phyloP scores from a whole-genome alignment of 73 alveolate genomes.

The Durusdinium trenchii region DNA sequence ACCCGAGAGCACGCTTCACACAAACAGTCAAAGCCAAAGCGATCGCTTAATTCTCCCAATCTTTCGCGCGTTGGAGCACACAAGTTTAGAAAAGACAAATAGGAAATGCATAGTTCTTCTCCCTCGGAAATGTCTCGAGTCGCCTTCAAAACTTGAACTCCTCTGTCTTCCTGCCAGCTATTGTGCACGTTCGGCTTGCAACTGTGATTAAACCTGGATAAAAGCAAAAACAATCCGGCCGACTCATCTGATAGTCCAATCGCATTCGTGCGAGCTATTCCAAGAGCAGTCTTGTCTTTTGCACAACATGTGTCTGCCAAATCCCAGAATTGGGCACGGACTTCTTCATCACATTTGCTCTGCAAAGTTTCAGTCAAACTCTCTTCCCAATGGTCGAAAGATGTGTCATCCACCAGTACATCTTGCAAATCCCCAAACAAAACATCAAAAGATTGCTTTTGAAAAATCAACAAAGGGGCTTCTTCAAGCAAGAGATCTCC shows the following conservation, averaged over 20 bases:
- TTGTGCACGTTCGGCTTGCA: constrained; percentile 80
- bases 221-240: constrained; percentile 50
- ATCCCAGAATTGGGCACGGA: constrained; percentile 34
- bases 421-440: constrained; percentile 81
- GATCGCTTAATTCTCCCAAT: constrained; percentile 75
- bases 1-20: constrained; percentile 55
- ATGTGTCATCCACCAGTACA: constrained; percentile 9
- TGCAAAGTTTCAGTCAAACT: constrained; percentile 53
- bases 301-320: constrained; percentile 70
- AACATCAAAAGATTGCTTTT: constrained; percentile 71
- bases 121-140: constrained; percentile 16
- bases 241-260: constrained; percentile 44
- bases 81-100: constrained; percentile 46
- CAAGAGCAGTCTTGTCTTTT: constrained; percentile 60
- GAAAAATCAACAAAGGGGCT: constrained; percentile 74
- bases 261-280: constrained; percentile 89
- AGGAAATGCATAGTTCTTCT: constrained; percentile 83
- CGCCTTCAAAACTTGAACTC: constrained; percentile 35
- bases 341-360: not conserved
- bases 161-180: constrained; percentile 90
- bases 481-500: constrained; percentile 80
- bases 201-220: constrained; percentile 66
- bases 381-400: constrained; percentile 68
- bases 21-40: constrained; percentile 72
- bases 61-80: constrained; percentile 71